Base-by-base conservation (phyloP, 225 moss, liverwort and hornwort genomes). In the Takakia lepidozioides region DNA sequence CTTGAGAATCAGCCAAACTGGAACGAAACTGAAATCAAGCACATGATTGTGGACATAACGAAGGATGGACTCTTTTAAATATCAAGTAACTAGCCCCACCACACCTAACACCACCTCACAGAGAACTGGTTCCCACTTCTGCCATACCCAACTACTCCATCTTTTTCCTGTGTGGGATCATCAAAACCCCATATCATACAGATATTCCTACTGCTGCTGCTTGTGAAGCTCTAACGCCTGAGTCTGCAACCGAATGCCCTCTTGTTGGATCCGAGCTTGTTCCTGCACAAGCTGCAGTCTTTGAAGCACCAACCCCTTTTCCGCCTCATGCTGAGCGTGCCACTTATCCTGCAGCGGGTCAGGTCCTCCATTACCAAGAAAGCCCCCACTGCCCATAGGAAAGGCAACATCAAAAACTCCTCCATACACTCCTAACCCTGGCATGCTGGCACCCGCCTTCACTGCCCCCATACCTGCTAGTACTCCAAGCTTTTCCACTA, bases 201-300 rank as follows among this genome's bases (percentile, higher is more conserved):
- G n/a, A n/a, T n/a, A n/a, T n/a, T n/a, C n/a, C n/a, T n/a, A n/a
- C n/a, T n/a, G n/a, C 32, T 38, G 66, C 51, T 70, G 57, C 57
- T 74, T 74, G 16, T 57, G 66, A 2, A 54, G 30, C 16, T 42
- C 51, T 0, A 66, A 32, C 11, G 32, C 7, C 11, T 32, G 32
- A 11, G 8, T 39, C 49, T 62, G 70, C 5, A 74, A 51, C 6
- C 63, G 70, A 58, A 80, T 57, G 25, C 66, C 70, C 55, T 80
- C 70, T 55, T 80, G 79, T 57, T 74, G 70, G 38, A 79, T 53
- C 55, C 70, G 70, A 20, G 79, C 74, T 60, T 67, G 57, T 25
- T 79, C 79, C 50, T 79, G 79, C 47, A 74, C 64, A 8, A 80
- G 60, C 30, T 80, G 74, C 22, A 80, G 49, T 54, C 61, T 74